Conservation (phyloP, 2,329 filamentous ascomycete species). For the Pestalotiopsis fici region DNA sequence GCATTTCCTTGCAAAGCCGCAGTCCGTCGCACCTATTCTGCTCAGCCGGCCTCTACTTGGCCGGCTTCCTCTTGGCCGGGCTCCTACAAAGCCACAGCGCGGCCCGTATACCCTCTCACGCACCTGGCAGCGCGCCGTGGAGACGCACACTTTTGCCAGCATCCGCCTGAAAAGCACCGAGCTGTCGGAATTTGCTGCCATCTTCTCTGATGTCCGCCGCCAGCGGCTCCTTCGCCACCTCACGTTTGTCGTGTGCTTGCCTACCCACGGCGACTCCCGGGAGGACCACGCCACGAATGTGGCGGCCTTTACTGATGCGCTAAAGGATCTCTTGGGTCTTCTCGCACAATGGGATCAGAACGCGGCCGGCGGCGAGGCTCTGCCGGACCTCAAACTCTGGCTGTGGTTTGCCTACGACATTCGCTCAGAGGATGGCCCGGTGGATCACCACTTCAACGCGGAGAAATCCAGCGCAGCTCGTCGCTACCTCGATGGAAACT, state of each 20-base stretch:
- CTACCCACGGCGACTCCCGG: not conserved
- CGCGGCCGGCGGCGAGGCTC: not conserved
- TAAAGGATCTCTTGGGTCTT: not conserved
- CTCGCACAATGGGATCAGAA: not conserved
- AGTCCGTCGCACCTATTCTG: no score
- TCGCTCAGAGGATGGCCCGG: not conserved
- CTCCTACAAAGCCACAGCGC: no score
- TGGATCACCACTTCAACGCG: not conserved
- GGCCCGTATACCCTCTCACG: no score
- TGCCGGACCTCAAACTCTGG: not conserved
- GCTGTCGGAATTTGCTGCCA: not conserved
- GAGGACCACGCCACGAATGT: not conserved
- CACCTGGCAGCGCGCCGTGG: not conserved
- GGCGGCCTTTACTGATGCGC: not conserved
- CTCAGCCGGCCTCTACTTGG: slow-evolving; percentile 4
- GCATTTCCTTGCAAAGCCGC: not conserved
- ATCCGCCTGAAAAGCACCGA: not conserved
- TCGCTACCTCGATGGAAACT: not conserved
- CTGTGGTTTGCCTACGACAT: not conserved
- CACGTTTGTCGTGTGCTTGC: not conserved
- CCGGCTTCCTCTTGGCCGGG: no score
- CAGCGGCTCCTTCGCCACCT: not conserved
- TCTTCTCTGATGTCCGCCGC: not conserved
- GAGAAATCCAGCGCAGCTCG: not conserved
- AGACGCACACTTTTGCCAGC: not conserved